Base-by-base conservation (phyloP, 192 early-diverging fungal genomes). In the Pilobolus umbonatus region DNA sequence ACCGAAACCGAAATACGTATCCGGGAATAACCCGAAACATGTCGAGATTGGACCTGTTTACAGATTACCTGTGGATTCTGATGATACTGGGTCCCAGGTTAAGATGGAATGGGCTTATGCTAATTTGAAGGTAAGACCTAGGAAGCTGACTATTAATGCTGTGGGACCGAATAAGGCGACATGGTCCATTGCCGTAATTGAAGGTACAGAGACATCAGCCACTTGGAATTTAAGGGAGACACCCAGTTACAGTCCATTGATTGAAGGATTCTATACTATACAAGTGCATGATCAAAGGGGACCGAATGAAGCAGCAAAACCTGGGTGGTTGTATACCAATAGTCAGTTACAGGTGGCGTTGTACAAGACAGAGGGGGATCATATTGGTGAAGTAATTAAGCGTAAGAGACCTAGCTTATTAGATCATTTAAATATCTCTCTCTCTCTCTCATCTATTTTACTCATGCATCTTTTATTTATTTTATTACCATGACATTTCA, bases 381-480 rank as follows among this genome's bases (percentile, higher is more conserved):
- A 49, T 49, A 22, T 49, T 49, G 47, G 47, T 49, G 25, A 28
- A 25, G 47, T 28, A 28, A 49, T 29, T 49, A 49, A 49, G 29
- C 47, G 47, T 49, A 49, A 49, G 17, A 47, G 21, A 47, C 11
- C 5, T 36, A 36, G 4, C 22, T 10, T 12, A 28, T 25, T 15
- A 17, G 29, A 24, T 48, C 46, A 26, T 48, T 48, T 48, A 48
- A 48, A 48, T 42, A 28, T 15, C 29, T 49, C n/a, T 48, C 29
- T 28, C 15, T 48, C 22, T 49, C 6, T 14, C 24, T 49, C 25
- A 29, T 22, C 12, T 49, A 6, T 17, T 11, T 25, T 49, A 25
- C 29, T 48, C 1, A 38, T 38, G 2, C 15, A 38, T n/a, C n/a
- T n/a, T n/a, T n/a, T n/a, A n/a, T n/a, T n/a, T n/a, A n/a, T n/a